Percentiles rank a stretch among this genome's conserved stretches.
phyloP scores from a whole-genome alignment of 495 filamentous ascomycete species.

The Rostrohypoxylon terebratum region DNA sequence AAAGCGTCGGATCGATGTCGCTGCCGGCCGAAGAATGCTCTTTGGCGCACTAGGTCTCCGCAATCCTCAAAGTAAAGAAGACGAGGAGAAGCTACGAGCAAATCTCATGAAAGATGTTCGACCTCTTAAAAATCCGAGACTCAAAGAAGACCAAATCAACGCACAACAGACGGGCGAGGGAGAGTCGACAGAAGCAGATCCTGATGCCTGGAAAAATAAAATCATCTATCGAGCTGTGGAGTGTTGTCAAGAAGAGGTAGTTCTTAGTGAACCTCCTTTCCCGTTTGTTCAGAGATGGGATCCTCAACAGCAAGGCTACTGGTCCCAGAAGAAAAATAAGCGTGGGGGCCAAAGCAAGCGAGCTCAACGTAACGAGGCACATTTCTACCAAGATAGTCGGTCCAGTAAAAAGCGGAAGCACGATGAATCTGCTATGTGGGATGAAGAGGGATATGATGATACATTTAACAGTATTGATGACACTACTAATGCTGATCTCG shows the following conservation, averaged over 20 bases:
- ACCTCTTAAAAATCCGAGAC: constrained; percentile 43
- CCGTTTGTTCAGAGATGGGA: constrained; percentile 94
- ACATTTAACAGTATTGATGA: constrained; percentile 46
- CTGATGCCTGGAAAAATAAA: constrained; percentile 75
- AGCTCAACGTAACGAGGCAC: constrained; percentile 55
- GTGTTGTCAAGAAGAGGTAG: constrained; percentile 78
- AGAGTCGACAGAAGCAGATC: constrained; percentile 47
- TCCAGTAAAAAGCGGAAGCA: constrained; percentile 68
- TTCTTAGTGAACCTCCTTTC: constrained; percentile 83
- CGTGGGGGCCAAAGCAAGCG: constrained; percentile 55
- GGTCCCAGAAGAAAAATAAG: constrained; percentile 50
- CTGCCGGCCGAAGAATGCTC: constrained; percentile 72
- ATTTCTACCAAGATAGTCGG: constrained; percentile 55
- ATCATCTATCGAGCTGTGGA: constrained; percentile 81
- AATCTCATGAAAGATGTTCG: constrained; percentile 62
- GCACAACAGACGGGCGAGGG: background rate
- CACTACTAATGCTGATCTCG: constrained; percentile 49
- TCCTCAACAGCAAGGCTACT: constrained; percentile 68
- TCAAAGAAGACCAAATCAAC: constrained; percentile 3
- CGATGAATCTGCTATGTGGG: constrained; percentile 49
- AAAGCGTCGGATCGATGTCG: constrained; percentile 69
- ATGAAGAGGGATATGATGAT: constrained; percentile 45
- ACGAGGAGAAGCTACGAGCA: constrained; percentile 71
- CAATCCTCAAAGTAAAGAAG: constrained; percentile 73
- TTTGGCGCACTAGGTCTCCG: constrained; percentile 79